phyloP scores from a whole-genome alignment of 805 yeast genomes.

The Spathaspora passalidarum region DNA sequence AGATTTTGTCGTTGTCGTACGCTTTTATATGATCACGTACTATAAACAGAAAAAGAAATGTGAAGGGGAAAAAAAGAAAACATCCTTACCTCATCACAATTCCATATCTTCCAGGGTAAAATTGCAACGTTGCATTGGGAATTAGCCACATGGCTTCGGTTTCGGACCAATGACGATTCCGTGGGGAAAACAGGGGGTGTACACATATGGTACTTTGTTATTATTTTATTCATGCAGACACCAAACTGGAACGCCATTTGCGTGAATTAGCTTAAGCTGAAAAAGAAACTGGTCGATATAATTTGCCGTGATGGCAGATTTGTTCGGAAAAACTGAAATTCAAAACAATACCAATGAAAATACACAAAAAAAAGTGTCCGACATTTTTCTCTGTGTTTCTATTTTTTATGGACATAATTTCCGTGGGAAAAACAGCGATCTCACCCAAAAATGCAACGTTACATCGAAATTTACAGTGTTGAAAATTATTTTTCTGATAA shows the following conservation, averaged over 20 bases:
- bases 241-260: not conserved
- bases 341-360: too few relatives aligned
- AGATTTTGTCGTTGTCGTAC: not conserved
- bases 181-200: not conserved
- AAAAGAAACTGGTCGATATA: not conserved
- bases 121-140: not conserved
- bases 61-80: not conserved
- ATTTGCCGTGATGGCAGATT: not conserved
- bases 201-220: not conserved
- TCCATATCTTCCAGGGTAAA: not conserved
- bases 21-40: not conserved
- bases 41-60: not conserved
- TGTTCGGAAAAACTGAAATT: not conserved
- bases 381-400: not conserved
- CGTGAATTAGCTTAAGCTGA: not conserved
- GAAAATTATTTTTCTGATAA: not conserved
- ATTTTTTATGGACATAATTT: not conserved
- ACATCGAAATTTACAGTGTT: slow-evolving; percentile 3
- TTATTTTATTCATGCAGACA: not conserved
- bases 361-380: not conserved
- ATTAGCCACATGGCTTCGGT: not conserved
- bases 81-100: too few relatives aligned
- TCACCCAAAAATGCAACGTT: slow-evolving; percentile 10
- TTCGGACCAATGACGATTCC: not conserved
- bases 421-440: not conserved